A percentile compares a stretch with the other conserved stretches of the same genome.
phyloP scores from a whole-genome alignment of 2,329 filamentous ascomycete genomes.

The Pseudogymnoascus pannorum region DNA sequence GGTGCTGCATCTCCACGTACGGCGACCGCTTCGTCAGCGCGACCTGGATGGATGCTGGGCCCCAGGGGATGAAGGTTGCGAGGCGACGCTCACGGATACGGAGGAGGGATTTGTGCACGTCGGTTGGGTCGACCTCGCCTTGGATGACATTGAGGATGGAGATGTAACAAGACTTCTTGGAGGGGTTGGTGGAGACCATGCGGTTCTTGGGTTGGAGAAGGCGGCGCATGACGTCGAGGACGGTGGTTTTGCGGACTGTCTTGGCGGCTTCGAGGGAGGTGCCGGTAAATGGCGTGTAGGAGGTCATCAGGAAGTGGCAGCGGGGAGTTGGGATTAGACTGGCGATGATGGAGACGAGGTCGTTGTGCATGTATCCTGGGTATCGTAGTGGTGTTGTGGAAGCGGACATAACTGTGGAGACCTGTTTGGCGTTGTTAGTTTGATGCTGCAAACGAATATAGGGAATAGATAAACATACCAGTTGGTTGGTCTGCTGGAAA shows the following conservation, averaged over 20 bases:
- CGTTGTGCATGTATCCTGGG: constrained; percentile 99
- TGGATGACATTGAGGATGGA: constrained; percentile 98
- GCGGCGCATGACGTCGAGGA: constrained; percentile 93
- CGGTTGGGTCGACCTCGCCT: constrained; percentile 94
- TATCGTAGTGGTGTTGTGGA: constrained; percentile 95
- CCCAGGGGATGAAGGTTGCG: constrained; percentile 97
- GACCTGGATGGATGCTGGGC: constrained; percentile 94
- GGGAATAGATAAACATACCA: constrained; percentile 45
- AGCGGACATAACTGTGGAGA: constrained; percentile 97
- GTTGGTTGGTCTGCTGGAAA: constrained; percentile 94
- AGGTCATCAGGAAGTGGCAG: constrained; percentile 97
- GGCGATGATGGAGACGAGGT: constrained; percentile 92
- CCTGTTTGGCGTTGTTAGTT: constrained; percentile 35
- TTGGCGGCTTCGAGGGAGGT: constrained; percentile 96
- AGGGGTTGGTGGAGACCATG: constrained; percentile 94
- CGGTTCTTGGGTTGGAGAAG: constrained; percentile 96
- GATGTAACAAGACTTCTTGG: constrained; percentile 98
- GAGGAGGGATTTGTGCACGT: constrained; percentile 95
- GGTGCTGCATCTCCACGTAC: constrained; percentile 87
- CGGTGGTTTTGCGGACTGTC: constrained; percentile 95
- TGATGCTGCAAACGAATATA: background rate
- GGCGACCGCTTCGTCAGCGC: constrained; percentile 94
- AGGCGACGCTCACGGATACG: constrained; percentile 90
- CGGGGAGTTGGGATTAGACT: constrained; percentile 93
- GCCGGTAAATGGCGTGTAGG: constrained; percentile 95